Evolutionary conservation across 768 basidiomycete species (phyloP).

Genomic region (Phaeotremella fagi): DNA sequence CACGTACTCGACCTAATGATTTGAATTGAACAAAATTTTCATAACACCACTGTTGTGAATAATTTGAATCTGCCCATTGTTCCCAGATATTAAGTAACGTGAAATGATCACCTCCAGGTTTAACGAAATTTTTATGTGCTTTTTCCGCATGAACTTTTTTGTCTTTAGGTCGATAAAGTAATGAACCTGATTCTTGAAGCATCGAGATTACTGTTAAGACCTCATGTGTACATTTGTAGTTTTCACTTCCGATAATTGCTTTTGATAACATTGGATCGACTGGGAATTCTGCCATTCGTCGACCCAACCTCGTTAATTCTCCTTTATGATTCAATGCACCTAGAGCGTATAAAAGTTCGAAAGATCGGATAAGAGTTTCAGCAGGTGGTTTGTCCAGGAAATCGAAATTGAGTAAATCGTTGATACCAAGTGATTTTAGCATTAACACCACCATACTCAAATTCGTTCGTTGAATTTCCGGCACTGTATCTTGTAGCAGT

Average conservation of each 20-base stretch:
- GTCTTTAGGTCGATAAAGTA: constrained; percentile 97
- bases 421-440: constrained; percentile 95
- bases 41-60: constrained; percentile 67
- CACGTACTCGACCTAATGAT: constrained; percentile 85
- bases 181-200: constrained; percentile 89
- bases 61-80: constrained; percentile 97
- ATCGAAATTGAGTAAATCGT: constrained; percentile 96
- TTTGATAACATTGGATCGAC: constrained; percentile 98
- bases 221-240: constrained; percentile 92
- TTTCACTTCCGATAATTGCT: constrained; percentile 90
- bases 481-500: constrained; percentile 92
- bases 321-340: constrained; percentile 95
- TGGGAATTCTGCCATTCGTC: constrained; percentile 98
- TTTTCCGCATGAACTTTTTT: constrained; percentile 97
- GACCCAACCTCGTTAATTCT: constrained; percentile 92
- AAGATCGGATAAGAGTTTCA: constrained; percentile 90
- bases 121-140: constrained; percentile 93
- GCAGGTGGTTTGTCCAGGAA: constrained; percentile 98
- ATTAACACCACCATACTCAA: constrained; percentile 90
- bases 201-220: constrained; percentile 94
- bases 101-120: constrained; percentile 94
- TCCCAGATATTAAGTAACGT: constrained; percentile 97
- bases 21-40: constrained; percentile 81
- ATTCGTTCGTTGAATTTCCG: constrained; percentile 98
- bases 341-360: constrained; percentile 89